Evolutionary conservation across 1,284 basidiomycete genomes (phyloP), one percentile per base, ranked within the genome.

Genomic region (Cystobasidium pallidum): DNA sequence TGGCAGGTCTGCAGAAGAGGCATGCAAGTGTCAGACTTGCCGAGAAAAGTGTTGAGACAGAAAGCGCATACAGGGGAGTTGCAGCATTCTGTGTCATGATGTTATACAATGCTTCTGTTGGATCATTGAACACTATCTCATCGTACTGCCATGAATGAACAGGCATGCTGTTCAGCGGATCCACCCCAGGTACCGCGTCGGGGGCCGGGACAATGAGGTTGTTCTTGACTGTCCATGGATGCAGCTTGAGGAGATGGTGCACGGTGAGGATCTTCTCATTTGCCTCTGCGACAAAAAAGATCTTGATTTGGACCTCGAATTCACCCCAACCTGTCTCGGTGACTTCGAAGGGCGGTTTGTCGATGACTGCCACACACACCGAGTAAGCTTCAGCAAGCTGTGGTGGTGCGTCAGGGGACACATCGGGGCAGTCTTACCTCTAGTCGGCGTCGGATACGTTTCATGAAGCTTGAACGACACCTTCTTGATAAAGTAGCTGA

Each of bases 141-240:
- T 99, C 96, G 82, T 99, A 99, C 79, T 98, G 94, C 95, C 96
- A 99, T 0, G 93, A 92, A 80, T 98, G 91, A n/a, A 97, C 91
- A 0, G 84, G 83, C 19, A 62, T 52, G 2, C 66, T 19, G 21
- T 62, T 59, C 45, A 68, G 51, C 1, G 41, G 58, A 41, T 67
- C 72, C n/a, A 63, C 57, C n/a, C 58, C 72, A 15, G 66, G 54
- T 32, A 63, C 66, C 4, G 55, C 62, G 41, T 73, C 72, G 21
- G 78, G 73, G 2, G 77, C 75, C 10, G 78, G 68, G 1, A 74
- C 47, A 58, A 58, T 24, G 52, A 63, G 11, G 75, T 61, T 66
- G 88, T 0, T 88, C 65, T 74, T 36, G 57, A 76, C 55, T 54
- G 74, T 76, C 94, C 94, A 99, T 21, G 95, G 94, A 80, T 99